phyloP scores from a whole-genome alignment of 371 early-diverging fungal genomes.

The Phascolomyces articulosus region DNA sequence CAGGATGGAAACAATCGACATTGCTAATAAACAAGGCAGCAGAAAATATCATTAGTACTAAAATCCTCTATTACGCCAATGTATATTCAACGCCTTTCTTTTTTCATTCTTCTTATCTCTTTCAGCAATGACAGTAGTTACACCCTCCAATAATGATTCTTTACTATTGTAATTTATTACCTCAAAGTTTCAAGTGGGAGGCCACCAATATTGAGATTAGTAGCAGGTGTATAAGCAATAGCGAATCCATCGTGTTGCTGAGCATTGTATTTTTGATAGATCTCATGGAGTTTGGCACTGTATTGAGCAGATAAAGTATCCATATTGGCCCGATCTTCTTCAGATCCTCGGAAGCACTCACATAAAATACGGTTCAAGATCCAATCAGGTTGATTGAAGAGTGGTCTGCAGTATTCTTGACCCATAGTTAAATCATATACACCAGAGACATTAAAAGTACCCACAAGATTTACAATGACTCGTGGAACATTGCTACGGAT shows the following conservation, averaged over 20 bases:
- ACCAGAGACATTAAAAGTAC: conserved; percentile 17
- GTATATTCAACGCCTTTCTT: too few relatives aligned
- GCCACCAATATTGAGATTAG: conserved; percentile 8
- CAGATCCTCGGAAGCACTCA: conserved; percentile 10
- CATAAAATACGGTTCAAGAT: conserved; percentile 15
- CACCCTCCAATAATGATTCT: too few relatives aligned
- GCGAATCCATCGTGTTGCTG: conserved; percentile 9
- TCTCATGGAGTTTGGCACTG: conserved; percentile 10
- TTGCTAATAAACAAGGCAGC: too few relatives aligned
- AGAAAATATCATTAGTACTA: too few relatives aligned
- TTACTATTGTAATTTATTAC: conserved; percentile 9
- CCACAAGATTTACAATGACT: conserved; percentile 15
- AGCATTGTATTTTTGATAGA: conserved; percentile 15
- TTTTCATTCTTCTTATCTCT: too few relatives aligned
- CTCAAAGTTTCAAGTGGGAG: conserved; percentile 10
- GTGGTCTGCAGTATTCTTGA: conserved; percentile 18
- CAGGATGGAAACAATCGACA: conserved; percentile 21
- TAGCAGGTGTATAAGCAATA: conserved; percentile 7
- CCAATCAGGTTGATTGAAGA: neutral
- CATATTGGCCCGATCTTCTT: conserved; percentile 8
- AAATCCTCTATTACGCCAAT: too few relatives aligned
- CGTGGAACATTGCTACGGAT: conserved; percentile 13
- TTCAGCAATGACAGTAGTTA: too few relatives aligned
- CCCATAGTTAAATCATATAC: conserved; percentile 12
- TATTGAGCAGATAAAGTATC: conserved; percentile 8